Percentiles rank a stretch among this genome's conserved stretches.
Evolutionary conservation across 768 basidiomycete species (phyloP).

Genomic region (Ramaria rubella): DNA sequence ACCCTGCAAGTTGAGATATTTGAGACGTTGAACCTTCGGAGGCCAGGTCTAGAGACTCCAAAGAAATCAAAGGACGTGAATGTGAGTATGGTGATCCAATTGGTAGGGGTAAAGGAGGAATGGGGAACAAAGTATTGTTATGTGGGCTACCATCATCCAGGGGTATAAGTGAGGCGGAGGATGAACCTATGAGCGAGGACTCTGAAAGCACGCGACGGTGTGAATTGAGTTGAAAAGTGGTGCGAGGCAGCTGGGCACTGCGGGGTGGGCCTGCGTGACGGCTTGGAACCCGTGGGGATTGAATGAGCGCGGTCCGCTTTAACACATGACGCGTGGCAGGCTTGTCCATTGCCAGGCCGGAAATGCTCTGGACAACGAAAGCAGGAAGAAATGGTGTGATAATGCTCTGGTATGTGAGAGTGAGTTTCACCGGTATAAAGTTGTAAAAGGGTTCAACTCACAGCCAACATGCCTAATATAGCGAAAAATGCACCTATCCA

Average conservation of each 20-base stretch:
- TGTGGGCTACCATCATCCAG: too few relatives aligned
- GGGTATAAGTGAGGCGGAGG: neutral
- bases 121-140: too few relatives aligned
- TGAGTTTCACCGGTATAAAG: neutral
- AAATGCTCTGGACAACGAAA: neutral
- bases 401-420: neutral
- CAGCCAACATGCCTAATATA: constrained; percentile 2
- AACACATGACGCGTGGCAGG: neutral
- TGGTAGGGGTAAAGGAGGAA: neutral
- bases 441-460: neutral
- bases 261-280: neutral
- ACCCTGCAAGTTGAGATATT: neutral
- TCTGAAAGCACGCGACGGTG: neutral
- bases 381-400: neutral
- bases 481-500: constrained; percentile 1
- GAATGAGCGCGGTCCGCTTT: neutral
- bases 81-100: neutral
- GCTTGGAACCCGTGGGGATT: neutral
- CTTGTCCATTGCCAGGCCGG: neutral
- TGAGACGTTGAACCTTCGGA: neutral
- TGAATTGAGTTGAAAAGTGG: neutral
- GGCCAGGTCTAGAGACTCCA: neutral
- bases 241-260: neutral
- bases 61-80: neutral
- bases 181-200: neutral